Base-by-base conservation (phyloP, 768 basidiomycete genomes). In the Podaxis rugospora region DNA sequence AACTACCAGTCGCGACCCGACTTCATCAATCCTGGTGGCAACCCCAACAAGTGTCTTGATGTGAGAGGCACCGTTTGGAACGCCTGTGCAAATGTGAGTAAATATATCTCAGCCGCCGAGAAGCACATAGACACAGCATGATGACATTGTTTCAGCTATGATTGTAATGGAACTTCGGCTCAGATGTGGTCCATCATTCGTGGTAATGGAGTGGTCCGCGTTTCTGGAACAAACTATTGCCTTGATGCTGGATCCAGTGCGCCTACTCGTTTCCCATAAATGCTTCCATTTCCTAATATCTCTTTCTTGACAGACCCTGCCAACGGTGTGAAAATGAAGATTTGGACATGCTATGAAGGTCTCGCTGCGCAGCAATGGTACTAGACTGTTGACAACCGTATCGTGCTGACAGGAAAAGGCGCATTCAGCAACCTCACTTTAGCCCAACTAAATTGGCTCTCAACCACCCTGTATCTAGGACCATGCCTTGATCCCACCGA, bases 1-100 rank as follows among this genome's bases (percentile, higher is more conserved):
- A 66, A 61, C 51, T 65, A 62, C 27, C 57, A 63, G 47, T 59
- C 65, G 5, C 59, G 59, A 14, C 63, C 55, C 9, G 62, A 42
- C 62, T 68, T 49, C 64, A 71, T 67, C 68, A 68, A 32, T 59
- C 66, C 57, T 42, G 58, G 18, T 58, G 63, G 55, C 42, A 39
- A 36, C 51, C 63, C 37, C 18, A 61, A 49, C 21, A 71, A 72
- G 58, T 74, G 71, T 47, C 57, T 72, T 36, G 73, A 71, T 49
- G 71, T 74, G 52, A 68, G 66, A n/a, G 72, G 70, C 11, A 69
- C 59, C 3, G 36, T 64, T 21, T 64, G 72, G 71, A 4, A 69
- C 70, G 0, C 68, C 71, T 25, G 71, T 74, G 9, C 70, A 72
- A 27, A 69, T 73, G 72, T 71, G 53, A 63, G 69, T 57, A 14